phyloP scores from a whole-genome alignment of 2,329 filamentous ascomycete genomes.

The Coniochaeta sp. region DNA sequence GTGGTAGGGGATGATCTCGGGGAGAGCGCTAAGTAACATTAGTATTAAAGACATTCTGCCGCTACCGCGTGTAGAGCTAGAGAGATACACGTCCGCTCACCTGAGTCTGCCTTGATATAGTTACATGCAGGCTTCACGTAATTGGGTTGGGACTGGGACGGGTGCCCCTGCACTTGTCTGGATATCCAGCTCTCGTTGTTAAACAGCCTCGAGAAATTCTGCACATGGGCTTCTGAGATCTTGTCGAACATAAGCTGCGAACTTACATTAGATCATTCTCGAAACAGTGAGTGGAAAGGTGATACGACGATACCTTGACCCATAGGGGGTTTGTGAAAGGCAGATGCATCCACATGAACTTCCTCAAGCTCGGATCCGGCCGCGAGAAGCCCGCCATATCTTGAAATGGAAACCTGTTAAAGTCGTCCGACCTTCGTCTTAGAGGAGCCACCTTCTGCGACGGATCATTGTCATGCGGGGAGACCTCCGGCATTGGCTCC shows the following conservation, averaged over 20 bases:
- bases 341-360: constrained; percentile 51
- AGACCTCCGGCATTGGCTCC: constrained; percentile 16
- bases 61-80: background rate
- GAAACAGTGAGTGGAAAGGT: constrained; percentile 8
- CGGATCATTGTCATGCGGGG: constrained; percentile 5
- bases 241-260: constrained; percentile 25
- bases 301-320: constrained; percentile 39
- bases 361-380: constrained; percentile 29
- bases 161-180: constrained; percentile 30
- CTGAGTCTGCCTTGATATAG: constrained; percentile 22
- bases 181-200: constrained; percentile 33
- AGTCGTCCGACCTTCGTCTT: constrained; percentile 6
- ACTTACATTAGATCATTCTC: background rate
- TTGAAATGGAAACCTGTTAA: constrained; percentile 9
- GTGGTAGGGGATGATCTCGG: constrained; percentile 12
- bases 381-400: constrained; percentile 28
- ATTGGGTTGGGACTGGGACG: constrained; percentile 28
- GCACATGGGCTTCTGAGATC: constrained; percentile 33
- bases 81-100: constrained; percentile 13
- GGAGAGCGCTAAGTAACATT: constrained; percentile 7
- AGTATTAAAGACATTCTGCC: background rate
- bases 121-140: constrained; percentile 30
- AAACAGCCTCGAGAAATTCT: constrained; percentile 28
- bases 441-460: background rate
- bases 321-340: constrained; percentile 50